A percentile compares a stretch with the other conserved stretches of the same genome.
Conservation (phyloP, 2,329 filamentous ascomycete species). For the Cephalotrichum gorgonifer region DNA sequence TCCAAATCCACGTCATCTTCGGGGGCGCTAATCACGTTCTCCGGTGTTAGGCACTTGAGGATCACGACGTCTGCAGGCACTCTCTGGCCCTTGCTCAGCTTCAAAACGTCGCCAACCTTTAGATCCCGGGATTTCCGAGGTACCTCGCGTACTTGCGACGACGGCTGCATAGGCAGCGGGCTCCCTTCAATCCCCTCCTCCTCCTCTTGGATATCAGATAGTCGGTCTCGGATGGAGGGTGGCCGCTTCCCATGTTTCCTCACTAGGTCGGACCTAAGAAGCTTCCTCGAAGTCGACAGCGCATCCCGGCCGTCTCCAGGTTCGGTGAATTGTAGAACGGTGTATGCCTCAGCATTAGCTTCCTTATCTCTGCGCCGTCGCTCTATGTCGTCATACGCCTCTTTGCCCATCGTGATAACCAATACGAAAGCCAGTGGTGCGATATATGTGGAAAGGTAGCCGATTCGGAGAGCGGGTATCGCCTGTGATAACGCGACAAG, state of each 20-base stretch:
- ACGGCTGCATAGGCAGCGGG: conserved; percentile 25
- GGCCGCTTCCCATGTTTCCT: conserved; percentile 5
- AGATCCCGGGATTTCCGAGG: conserved; percentile 77
- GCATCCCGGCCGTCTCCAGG: conserved; percentile 24
- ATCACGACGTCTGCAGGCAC: conserved; percentile 93
- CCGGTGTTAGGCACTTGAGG: conserved; percentile 64
- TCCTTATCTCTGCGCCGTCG: conserved; percentile 80
- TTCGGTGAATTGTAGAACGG: conserved; percentile 62
- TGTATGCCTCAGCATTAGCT: conserved; percentile 86
- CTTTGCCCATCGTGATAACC: conserved; percentile 85
- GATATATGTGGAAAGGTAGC: conserved; percentile 90
- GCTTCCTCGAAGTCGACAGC: conserved; percentile 30
- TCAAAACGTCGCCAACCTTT: conserved; percentile 91
- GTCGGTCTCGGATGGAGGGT: conserved; percentile 16
- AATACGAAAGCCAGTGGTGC: conserved; percentile 88
- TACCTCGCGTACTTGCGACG: conserved; percentile 51
- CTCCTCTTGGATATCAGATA: conserved; percentile 62
- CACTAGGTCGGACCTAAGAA: conserved; percentile 1
- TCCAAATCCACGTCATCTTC: conserved; percentile 16
- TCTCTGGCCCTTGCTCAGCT: conserved; percentile 82
- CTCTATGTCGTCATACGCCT: conserved; percentile 87
- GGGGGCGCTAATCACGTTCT: conserved; percentile 26
- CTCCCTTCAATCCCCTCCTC: conserved; percentile 41
- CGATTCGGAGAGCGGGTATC: conserved; percentile 80
- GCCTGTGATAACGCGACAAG: conserved; percentile 90